A percentile compares a stretch with the other conserved stretches of the same genome.
Evolutionary conservation across 2,329 filamentous ascomycete genomes (phyloP).

Genomic region (Cordyceps pruinosa): DNA sequence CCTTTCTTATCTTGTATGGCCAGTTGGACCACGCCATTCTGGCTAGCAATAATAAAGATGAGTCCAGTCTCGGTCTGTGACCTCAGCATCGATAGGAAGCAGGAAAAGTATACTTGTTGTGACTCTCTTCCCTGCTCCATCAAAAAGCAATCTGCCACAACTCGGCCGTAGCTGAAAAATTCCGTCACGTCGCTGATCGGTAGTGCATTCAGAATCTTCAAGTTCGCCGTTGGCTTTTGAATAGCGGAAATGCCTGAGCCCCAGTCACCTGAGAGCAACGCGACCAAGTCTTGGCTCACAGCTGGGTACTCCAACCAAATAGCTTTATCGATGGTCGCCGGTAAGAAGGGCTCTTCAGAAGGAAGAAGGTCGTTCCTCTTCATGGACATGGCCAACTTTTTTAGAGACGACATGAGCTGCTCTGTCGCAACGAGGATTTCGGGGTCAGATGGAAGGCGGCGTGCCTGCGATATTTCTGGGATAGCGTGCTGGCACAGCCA

Average conservation of each 20-base stretch:
- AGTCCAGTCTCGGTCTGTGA: slow-evolving; percentile 62
- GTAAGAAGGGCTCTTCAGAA: slow-evolving; percentile 59
- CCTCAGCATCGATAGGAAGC: slow-evolving; percentile 68
- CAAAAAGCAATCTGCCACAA: slow-evolving; percentile 66
- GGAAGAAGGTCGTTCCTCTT: slow-evolving; percentile 74
- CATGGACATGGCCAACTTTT: slow-evolving; percentile 74
- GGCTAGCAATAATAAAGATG: slow-evolving; percentile 69
- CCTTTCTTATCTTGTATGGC: slow-evolving; percentile 63
- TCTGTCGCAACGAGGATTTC: slow-evolving; percentile 49
- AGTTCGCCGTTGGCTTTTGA: slow-evolving; percentile 39
- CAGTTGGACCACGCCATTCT: slow-evolving; percentile 70
- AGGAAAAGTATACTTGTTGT: slow-evolving; percentile 63
- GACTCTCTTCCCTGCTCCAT: slow-evolving; percentile 65
- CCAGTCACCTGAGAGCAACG: slow-evolving; percentile 59
- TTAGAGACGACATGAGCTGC: slow-evolving; percentile 56
- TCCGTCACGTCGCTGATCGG: slow-evolving; percentile 69
- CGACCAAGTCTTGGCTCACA: slow-evolving; percentile 63
- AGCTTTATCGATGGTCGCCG: slow-evolving; percentile 69
- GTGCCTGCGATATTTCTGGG: slow-evolving; percentile 40
- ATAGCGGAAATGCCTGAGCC: slow-evolving; percentile 41
- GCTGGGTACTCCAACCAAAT: slow-evolving; percentile 77
- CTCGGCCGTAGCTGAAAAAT: slow-evolving; percentile 72
- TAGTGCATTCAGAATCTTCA: slow-evolving; percentile 59
- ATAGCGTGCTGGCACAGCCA: slow-evolving; percentile 64
- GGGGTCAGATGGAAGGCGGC: slow-evolving; percentile 34